Conservation (phyloP, 441 rosid genomes). For the Corymbia citriodora region DNA sequence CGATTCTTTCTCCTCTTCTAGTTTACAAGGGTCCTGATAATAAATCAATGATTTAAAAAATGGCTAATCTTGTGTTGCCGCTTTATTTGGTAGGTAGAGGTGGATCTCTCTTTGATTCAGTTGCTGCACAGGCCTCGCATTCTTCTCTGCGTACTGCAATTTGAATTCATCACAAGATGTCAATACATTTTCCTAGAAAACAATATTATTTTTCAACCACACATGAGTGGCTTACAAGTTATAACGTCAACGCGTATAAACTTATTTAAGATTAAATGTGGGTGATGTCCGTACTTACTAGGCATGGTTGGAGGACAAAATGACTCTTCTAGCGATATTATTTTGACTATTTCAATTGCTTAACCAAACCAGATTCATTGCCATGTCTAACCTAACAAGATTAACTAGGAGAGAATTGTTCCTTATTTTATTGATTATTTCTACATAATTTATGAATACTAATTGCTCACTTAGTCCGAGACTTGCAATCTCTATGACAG, state of each 20-base stretch:
- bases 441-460: neutral
- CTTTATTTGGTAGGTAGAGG: neutral
- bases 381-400: neutral
- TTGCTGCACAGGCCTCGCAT: slow-evolving; percentile 53
- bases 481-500: neutral
- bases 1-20: neutral
- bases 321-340: neutral
- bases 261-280: neutral
- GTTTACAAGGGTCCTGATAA: neutral
- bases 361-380: neutral
- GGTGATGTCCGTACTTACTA: neutral
- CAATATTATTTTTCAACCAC: neutral
- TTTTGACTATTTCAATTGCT: neutral
- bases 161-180: neutral
- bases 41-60: neutral
- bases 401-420: neutral
- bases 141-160: slow-evolving; percentile 40
- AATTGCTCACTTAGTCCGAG: neutral
- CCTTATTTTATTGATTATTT: neutral
- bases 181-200: neutral
- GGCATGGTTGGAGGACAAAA: neutral
- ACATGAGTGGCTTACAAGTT: neutral
- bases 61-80: neutral
- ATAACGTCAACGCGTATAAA: neutral
- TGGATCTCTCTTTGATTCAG: slow-evolving; percentile 24